Conservation (phyloP, 495 filamentous ascomycete genomes). For the Penicillium roqueforti region DNA sequence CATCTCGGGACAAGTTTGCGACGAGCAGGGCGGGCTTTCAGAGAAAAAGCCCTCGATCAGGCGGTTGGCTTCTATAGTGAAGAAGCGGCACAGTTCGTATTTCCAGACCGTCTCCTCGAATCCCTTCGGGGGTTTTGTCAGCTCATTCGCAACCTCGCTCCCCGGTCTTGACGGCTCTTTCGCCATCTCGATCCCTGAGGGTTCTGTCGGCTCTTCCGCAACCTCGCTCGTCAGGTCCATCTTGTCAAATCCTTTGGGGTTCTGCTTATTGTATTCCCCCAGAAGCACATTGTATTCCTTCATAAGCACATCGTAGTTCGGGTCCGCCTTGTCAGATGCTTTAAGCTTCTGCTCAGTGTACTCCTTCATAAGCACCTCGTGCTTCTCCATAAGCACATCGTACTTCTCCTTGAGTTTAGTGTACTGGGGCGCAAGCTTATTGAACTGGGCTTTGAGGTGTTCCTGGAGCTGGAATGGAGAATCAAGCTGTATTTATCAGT, state of each 20-base stretch:
- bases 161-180: too few species aligned
- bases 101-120: slow-evolving; percentile 88
- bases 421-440: slow-evolving; percentile 55
- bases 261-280: too few species aligned
- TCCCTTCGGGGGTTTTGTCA: slow-evolving; percentile 73
- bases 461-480: slow-evolving; percentile 98
- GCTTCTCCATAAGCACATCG: too few species aligned
- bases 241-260: neutral
- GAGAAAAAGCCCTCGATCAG: slow-evolving; percentile 88
- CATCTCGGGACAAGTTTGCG: slow-evolving; percentile 92
- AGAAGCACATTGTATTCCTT: too few species aligned
- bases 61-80: slow-evolving; percentile 87
- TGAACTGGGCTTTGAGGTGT: slow-evolving; percentile 88
- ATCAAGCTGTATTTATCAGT: slow-evolving; percentile 62
- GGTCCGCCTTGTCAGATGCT: slow-evolving; percentile 50
- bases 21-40: slow-evolving; percentile 81
- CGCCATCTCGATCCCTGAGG: too few species aligned
- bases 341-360: slow-evolving; percentile 38
- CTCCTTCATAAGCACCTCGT: too few species aligned
- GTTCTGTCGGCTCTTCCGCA: neutral
- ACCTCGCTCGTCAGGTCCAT: neutral
- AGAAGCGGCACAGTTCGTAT: slow-evolving; percentile 93
- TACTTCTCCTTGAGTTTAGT: too few species aligned
- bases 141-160: slow-evolving; percentile 59
- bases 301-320: slow-evolving; percentile 30